Conservation (phyloP, 2,329 filamentous ascomycete genomes). For the Seiridium cupressi region DNA sequence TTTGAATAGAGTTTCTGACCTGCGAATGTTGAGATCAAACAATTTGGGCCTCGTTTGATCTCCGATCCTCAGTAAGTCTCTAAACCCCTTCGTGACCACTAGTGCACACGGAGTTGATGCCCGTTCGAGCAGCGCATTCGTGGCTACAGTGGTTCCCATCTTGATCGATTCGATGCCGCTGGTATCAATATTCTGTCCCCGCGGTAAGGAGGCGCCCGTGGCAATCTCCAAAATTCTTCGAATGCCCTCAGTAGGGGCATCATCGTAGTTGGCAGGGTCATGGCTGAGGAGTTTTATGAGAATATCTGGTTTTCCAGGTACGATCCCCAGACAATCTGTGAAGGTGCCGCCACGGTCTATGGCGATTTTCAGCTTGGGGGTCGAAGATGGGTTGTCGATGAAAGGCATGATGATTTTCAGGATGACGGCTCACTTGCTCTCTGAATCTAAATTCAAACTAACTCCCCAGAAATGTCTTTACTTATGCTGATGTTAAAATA, state of each 20-base stretch:
- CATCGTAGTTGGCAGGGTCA: conserved; percentile 10
- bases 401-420: background rate
- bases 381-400: background rate
- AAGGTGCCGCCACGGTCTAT: conserved; percentile 13
- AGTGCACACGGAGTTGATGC: conserved; percentile 3
- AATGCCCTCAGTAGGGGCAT: conserved; percentile 11
- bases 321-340: conserved; percentile 7
- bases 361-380: conserved; percentile 7
- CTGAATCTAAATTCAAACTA: background rate
- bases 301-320: conserved; percentile 8
- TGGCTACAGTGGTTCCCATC: conserved; percentile 13
- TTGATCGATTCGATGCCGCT: conserved; percentile 5
- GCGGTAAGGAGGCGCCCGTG: conserved; percentile 2
- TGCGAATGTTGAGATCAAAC: conserved; percentile 67
- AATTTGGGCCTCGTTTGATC: conserved; percentile 71
- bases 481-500: background rate
- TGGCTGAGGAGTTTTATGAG: conserved; percentile 8
- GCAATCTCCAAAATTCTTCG: conserved; percentile 9
- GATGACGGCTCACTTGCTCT: background rate
- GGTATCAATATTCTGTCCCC: conserved; percentile 4
- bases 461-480: background rate
- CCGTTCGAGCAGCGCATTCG: conserved; percentile 6
- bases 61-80: conserved; percentile 69
- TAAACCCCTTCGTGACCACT: conserved; percentile 41
- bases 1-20: conserved; percentile 66